These are phyloP conservation scores for Fragilaria crotonensis DNA, from an alignment of 108 stramenopile species.

Conservation along the genomic window DNA sequence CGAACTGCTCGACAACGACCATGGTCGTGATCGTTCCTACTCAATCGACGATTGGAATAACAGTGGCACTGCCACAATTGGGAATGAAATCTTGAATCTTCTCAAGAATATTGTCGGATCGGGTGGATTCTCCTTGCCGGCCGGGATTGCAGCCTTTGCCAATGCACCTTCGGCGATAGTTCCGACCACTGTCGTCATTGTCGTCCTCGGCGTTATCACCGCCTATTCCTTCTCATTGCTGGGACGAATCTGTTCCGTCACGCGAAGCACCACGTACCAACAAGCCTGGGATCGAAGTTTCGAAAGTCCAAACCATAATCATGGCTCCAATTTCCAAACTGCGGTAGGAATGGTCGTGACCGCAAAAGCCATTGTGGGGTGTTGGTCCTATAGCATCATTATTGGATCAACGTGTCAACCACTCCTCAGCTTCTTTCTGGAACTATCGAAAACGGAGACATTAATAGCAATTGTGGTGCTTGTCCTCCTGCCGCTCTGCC, in stretches of 20 bases:
- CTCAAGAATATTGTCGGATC: conserved; percentile 86
- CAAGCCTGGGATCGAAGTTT: conserved; percentile 53
- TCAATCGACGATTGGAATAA: no score
- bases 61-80: conserved; percentile 14
- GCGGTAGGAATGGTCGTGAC: conserved; percentile 5
- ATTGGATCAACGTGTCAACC: conserved; percentile 11
- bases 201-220: conserved; percentile 51
- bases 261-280: conserved; percentile 47
- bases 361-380: conserved; percentile 10
- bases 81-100: conserved; percentile 63
- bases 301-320: not conserved
- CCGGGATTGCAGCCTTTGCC: conserved; percentile 84
- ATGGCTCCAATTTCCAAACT: no score
- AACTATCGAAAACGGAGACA: conserved; percentile 45
- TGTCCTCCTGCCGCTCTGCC: conserved; percentile 85
- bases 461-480: conserved; percentile 64
- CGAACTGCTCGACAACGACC: conserved; percentile 14
- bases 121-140: conserved; percentile 82
- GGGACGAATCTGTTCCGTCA: conserved; percentile 48
- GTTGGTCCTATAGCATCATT: conserved; percentile 9
- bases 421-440: no score
- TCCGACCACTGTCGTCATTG: conserved; percentile 60
- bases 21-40: no score
- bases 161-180: conserved; percentile 68
- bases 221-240: conserved; percentile 73